A percentile compares a stretch with the other conserved stretches of the same genome.
phyloP scores from a whole-genome alignment of 73 alveolate genomes.

The Paramecium octaurelia region DNA sequence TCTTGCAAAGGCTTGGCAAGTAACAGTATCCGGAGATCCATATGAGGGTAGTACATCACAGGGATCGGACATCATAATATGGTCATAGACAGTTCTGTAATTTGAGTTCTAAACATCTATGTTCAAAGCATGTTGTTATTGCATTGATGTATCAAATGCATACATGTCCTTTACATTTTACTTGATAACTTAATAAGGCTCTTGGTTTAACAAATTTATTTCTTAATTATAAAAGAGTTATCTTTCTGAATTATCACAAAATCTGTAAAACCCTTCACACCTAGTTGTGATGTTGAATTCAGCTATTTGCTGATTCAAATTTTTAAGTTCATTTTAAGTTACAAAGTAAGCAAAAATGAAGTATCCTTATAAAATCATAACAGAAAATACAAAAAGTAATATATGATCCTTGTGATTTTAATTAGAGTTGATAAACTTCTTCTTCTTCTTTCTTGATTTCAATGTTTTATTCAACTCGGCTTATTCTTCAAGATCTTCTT shows the following conservation, averaged over 20 bases:
- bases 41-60: background rate
- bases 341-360: background rate
- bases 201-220: background rate
- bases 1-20: constrained; percentile 33
- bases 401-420: background rate
- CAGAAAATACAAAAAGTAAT: background rate
- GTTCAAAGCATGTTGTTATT: constrained; percentile 24
- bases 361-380: background rate
- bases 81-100: constrained; percentile 14
- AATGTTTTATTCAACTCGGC: constrained; percentile 33
- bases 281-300: constrained; percentile 1
- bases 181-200: background rate
- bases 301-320: background rate
- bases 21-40: background rate
- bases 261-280: background rate
- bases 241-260: constrained; percentile 41
- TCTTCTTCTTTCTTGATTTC: constrained; percentile 16
- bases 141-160: constrained; percentile 7
- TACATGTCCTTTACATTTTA: background rate
- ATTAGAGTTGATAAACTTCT: constrained; percentile 3
- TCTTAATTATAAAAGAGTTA: background rate
- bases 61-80: constrained; percentile 30
- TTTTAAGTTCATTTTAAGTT: background rate
- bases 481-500: constrained; percentile 18
- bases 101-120: background rate